Evolutionary conservation across 2,329 filamentous ascomycete species (phyloP), one percentile per base, ranked within the genome.

Genomic region (Aureobasidium namibiae): DNA sequence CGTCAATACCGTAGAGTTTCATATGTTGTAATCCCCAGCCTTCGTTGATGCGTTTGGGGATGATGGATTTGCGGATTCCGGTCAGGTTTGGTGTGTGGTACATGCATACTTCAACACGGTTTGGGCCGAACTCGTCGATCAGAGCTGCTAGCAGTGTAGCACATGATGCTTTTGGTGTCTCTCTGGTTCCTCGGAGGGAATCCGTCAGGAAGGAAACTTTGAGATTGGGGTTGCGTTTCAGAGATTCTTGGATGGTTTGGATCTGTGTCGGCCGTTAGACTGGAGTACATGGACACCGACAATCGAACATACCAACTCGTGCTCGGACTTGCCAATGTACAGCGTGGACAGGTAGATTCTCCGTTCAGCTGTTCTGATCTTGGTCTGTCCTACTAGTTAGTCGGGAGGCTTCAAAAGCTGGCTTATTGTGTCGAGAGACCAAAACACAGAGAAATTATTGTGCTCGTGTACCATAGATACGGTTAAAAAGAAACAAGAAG

Each of bases 1-100:
- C 91, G 67, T 99, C 94, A 23, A 96, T 78, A 0, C 94, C 94
- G 67, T 99, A 99, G 0, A 99, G 79, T 79, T 99, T 99, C 92
- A 99, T 99, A 70, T 99, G 94, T 71, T 99, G 94, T 62, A 99
- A 75, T 1, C 94, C 94, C 94, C 94, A 99, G 18, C 94, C 94
- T 75, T 99, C 94, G 66, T 99, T 99, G 70, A 99, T 92, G 21
- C 94, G 82, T 69, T 84, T 89, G 0, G 94, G 94, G 2, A 97
- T 83, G 65, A 89, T 78, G 67, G 86, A 85, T 75, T 97, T 97
- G 53, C 87, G 83, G 60, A 95, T 66, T 0, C 94, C 94, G 2
- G 89, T 95, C 63, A 99, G 75, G 68, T 99, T 99, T 0, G 94
- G 94, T 0, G 94, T 99, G 73, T 99, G 94, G 70, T 95, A 99